phyloP scores from a whole-genome alignment of 1,139 yeast species.

The Geotrichum reessii region DNA sequence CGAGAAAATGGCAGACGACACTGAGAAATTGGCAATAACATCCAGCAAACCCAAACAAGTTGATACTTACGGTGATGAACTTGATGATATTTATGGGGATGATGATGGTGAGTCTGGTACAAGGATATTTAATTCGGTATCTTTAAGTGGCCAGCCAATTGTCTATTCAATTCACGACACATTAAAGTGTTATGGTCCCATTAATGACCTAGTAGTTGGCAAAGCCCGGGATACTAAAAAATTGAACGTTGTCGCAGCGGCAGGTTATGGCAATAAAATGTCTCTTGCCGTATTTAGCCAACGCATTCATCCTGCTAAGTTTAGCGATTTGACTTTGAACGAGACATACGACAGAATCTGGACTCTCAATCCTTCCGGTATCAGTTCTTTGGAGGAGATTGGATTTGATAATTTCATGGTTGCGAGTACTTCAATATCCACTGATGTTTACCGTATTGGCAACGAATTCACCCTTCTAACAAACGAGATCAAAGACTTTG shows the following conservation, averaged over 20 bases:
- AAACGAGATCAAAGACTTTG: slow-evolving; percentile 48
- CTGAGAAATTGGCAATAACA: slow-evolving; percentile 16
- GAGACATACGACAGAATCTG: slow-evolving; percentile 27
- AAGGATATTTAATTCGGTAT: slow-evolving; percentile 7
- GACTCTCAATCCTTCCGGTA: slow-evolving; percentile 31
- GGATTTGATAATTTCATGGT: slow-evolving; percentile 53
- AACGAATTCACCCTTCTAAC: slow-evolving; percentile 62
- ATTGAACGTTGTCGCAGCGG: slow-evolving; percentile 59
- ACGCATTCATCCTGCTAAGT: slow-evolving; percentile 67
- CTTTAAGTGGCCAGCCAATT: slow-evolving; percentile 18
- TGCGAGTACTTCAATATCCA: slow-evolving; percentile 44
- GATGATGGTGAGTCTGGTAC: slow-evolving; percentile 32
- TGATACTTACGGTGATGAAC: slow-evolving; percentile 34
- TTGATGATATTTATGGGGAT: slow-evolving; percentile 38
- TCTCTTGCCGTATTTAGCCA: slow-evolving; percentile 60
- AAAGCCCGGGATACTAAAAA: slow-evolving; percentile 57
- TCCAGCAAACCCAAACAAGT: slow-evolving; percentile 30
- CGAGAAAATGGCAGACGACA: slow-evolving; percentile 21
- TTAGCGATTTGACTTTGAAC: slow-evolving; percentile 67
- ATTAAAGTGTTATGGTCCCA: slow-evolving; percentile 67
- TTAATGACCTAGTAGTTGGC: slow-evolving; percentile 65
- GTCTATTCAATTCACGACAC: slow-evolving; percentile 43
- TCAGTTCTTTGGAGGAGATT: slow-evolving; percentile 19
- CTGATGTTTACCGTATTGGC: slow-evolving; percentile 63
- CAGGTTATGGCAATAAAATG: slow-evolving; percentile 57